Evolutionary conservation across 2,329 filamentous ascomycete species (phyloP).

Genomic region (Trichocomaceae sp.): DNA sequence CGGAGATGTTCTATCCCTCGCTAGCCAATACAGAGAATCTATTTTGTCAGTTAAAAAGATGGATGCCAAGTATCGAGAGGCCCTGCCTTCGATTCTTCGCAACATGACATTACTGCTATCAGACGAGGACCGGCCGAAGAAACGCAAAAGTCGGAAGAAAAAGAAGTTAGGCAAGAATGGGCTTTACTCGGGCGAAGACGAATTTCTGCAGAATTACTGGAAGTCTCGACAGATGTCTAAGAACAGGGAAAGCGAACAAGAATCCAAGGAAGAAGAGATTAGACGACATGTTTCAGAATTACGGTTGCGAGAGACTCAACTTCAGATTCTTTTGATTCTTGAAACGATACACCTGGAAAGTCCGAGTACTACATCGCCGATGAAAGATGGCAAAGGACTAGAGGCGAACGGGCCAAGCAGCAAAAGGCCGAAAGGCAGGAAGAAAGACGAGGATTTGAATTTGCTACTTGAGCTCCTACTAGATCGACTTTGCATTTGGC

Average conservation of each 20-base stretch:
- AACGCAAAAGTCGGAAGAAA: conserved; percentile 35
- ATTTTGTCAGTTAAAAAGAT: conserved; percentile 42
- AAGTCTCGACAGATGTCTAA: conserved; percentile 29
- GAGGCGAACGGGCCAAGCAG: conserved; percentile 10
- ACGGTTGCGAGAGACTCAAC: conserved; percentile 42
- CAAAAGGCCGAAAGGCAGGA: conserved; percentile 30
- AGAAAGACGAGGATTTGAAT: conserved; percentile 38
- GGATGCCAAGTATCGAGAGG: conserved; percentile 43
- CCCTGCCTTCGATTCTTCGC: conserved; percentile 35
- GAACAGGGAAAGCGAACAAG: conserved; percentile 21
- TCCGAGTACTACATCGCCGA: conserved; percentile 17
- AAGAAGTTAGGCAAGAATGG: conserved; percentile 42
- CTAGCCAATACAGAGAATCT: conserved; percentile 36
- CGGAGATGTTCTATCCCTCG: conserved; percentile 23
- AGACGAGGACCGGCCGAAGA: conserved; percentile 30
- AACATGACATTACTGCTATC: conserved; percentile 32
- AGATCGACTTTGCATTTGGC: conserved; percentile 47
- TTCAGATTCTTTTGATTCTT: conserved; percentile 45
- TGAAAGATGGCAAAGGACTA: conserved; percentile 17
- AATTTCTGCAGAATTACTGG: conserved; percentile 43
- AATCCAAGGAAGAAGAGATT: conserved; percentile 29
- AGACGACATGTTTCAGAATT: conserved; percentile 39
- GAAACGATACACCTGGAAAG: conserved; percentile 41
- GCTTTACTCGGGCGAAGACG: conserved; percentile 41
- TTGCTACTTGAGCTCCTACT: conserved; percentile 42